Conservation (phyloP, 352 stramenopile genomes). For the Phytophthora agathidicida region DNA sequence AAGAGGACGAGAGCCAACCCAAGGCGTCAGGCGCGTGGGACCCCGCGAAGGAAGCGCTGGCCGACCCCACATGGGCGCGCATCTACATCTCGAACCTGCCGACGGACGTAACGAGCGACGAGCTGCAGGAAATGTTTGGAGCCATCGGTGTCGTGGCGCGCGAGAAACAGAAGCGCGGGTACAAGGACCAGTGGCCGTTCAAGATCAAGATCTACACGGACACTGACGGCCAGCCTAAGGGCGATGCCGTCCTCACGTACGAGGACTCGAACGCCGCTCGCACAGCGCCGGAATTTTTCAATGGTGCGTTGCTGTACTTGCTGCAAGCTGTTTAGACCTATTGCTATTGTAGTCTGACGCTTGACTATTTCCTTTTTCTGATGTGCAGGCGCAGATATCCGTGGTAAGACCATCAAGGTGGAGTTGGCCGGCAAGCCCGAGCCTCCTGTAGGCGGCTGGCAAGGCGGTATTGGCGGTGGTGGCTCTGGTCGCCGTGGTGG, state of each 20-base stretch:
- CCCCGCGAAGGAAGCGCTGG: slow-evolving; percentile 74
- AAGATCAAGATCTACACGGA: slow-evolving; percentile 93
- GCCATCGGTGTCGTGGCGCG: slow-evolving; percentile 80
- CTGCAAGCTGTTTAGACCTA: background rate
- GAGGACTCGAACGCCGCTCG: slow-evolving; percentile 86
- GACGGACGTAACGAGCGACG: slow-evolving; percentile 72
- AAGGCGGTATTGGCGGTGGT: slow-evolving; percentile 50
- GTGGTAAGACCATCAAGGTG: slow-evolving; percentile 86
- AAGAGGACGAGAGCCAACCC: slow-evolving; percentile 34
- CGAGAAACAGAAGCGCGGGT: slow-evolving; percentile 89
- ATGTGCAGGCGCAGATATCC: slow-evolving; percentile 65
- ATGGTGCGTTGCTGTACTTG: slow-evolving; percentile 48
- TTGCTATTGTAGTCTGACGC: slow-evolving; percentile 7
- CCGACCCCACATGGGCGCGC: slow-evolving; percentile 79
- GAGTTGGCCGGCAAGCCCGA: slow-evolving; percentile 85
- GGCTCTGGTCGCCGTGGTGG: slow-evolving; percentile 46
- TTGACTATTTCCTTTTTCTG: too few relatives aligned
- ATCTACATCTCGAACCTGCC: slow-evolving; percentile 91
- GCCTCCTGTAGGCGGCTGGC: slow-evolving; percentile 76
- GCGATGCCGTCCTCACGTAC: slow-evolving; percentile 86
- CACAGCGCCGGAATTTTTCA: slow-evolving; percentile 84
- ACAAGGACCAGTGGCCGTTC: slow-evolving; percentile 90
- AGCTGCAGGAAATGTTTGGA: slow-evolving; percentile 88
- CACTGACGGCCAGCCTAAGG: slow-evolving; percentile 70
- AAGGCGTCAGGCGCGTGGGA: slow-evolving; percentile 68